Percentiles rank a stretch among this genome's conserved stretches.
These are phyloP conservation scores for Penstemon newberryi DNA, from an alignment of 257 asterid species.

Conservation along the genomic window DNA sequence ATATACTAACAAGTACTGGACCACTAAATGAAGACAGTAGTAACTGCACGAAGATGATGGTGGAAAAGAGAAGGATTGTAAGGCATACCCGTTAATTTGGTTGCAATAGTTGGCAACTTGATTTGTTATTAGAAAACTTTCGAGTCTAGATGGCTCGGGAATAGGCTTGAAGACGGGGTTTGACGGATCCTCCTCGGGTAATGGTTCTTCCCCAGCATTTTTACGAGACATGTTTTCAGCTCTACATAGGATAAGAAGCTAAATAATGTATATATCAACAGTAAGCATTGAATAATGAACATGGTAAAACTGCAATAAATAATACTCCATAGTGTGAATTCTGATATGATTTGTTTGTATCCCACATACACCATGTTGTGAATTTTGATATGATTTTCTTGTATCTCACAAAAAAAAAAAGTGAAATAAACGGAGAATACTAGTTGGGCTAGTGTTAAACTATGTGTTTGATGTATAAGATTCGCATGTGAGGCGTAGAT, in stretches of 20 bases:
- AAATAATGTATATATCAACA: constrained; percentile 2
- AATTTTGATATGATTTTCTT: background rate
- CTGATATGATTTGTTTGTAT: too few relatives aligned
- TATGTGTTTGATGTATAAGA: too few relatives aligned
- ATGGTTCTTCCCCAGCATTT: constrained; percentile 91
- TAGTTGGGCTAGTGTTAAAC: background rate
- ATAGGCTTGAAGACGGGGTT: constrained; percentile 86
- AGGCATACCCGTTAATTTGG: constrained; percentile 88
- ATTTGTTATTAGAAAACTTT: constrained; percentile 85
- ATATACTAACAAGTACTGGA: too few relatives aligned
- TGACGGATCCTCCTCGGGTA: constrained; percentile 95
- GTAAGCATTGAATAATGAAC: background rate
- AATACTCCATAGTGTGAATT: too few relatives aligned
- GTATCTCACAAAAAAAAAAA: background rate
- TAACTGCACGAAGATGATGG: background rate
- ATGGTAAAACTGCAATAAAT: background rate
- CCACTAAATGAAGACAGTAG: too few relatives aligned
- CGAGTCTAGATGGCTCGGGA: constrained; percentile 93
- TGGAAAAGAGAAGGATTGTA: background rate
- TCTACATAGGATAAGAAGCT: constrained; percentile 41
- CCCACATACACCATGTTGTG: background rate
- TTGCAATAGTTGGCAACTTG: constrained; percentile 91
- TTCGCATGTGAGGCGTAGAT: too few relatives aligned
- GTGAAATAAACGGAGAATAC: background rate
- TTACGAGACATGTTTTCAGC: constrained; percentile 74